These are phyloP conservation scores for Calonectria multiphialidica DNA, from an alignment of 2,329 filamentous ascomycete species.

Conservation along the genomic window DNA sequence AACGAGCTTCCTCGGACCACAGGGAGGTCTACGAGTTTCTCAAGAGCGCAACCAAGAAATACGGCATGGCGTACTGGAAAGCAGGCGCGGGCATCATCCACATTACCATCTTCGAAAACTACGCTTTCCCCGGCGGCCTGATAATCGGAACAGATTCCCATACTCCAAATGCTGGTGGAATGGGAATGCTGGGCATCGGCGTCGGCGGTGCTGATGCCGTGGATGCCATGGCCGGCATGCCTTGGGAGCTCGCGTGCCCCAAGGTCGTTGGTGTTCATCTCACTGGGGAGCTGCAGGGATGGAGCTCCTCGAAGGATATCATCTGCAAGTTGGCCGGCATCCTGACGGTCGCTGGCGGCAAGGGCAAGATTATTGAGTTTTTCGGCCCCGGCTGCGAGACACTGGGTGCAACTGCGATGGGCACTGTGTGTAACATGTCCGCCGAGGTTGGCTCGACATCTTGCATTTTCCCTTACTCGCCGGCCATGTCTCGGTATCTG, in stretches of 20 bases:
- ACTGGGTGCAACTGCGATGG: constrained; percentile 51
- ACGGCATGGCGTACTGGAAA: constrained; percentile 57
- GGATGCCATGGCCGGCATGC: constrained; percentile 53
- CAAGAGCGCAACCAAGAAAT: constrained; percentile 55
- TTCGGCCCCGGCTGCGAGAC: constrained; percentile 49
- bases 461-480: constrained; percentile 51
- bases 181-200: constrained; percentile 51
- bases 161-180: constrained; percentile 51
- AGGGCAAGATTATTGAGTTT: constrained; percentile 51
- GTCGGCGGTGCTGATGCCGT: constrained; percentile 62
- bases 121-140: constrained; percentile 50
- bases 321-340: constrained; percentile 52
- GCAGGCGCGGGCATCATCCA: constrained; percentile 53
- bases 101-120: constrained; percentile 55
- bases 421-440: constrained; percentile 53
- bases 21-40: constrained; percentile 54
- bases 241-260: constrained; percentile 50
- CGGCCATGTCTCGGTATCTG: constrained; percentile 48
- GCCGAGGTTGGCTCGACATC: constrained; percentile 52
- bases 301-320: constrained; percentile 50
- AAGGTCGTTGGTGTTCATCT: constrained; percentile 48
- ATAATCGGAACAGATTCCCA: constrained; percentile 53
- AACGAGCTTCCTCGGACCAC: constrained; percentile 12
- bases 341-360: constrained; percentile 49
- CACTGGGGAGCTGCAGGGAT: constrained; percentile 45